These are phyloP conservation scores for Magnaporthales sp. DNA, from an alignment of 2,329 filamentous ascomycete genomes.

Conservation along the genomic window DNA sequence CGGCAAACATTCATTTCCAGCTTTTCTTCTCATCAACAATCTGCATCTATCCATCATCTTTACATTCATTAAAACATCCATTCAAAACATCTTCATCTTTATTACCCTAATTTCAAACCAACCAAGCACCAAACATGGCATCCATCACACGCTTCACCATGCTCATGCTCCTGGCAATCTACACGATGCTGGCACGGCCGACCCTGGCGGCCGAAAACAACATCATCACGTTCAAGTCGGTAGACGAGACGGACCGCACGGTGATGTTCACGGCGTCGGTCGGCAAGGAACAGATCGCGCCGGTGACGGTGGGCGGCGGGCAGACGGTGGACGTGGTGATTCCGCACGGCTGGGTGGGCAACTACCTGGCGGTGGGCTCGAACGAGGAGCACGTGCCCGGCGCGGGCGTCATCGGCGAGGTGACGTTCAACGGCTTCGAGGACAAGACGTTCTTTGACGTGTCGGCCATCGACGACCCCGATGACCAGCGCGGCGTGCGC, in stretches of 20 bases:
- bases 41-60: not conserved
- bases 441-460: slow-evolving; percentile 33
- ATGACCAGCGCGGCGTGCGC: slow-evolving; percentile 29
- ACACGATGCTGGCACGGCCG: not conserved
- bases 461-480: slow-evolving; percentile 33
- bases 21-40: not conserved
- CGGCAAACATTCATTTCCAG: not conserved
- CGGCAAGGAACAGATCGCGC: slow-evolving; percentile 23
- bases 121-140: not conserved
- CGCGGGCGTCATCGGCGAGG: slow-evolving; percentile 26
- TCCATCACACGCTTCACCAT: not conserved
- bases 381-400: slow-evolving; percentile 20
- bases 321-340: slow-evolving; percentile 28
- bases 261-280: slow-evolving; percentile 40
- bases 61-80: not conserved
- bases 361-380: slow-evolving; percentile 23
- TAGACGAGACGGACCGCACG: slow-evolving; percentile 40
- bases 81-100: not conserved
- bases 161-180: not conserved
- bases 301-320: slow-evolving; percentile 29
- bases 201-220: slow-evolving; percentile 16
- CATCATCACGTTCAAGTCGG: slow-evolving; percentile 48
- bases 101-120: not conserved
- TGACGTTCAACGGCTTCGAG: slow-evolving; percentile 25
- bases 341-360: slow-evolving; percentile 20